Conservation (phyloP, 495 filamentous ascomycete species). For the Talaromyces liani region DNA sequence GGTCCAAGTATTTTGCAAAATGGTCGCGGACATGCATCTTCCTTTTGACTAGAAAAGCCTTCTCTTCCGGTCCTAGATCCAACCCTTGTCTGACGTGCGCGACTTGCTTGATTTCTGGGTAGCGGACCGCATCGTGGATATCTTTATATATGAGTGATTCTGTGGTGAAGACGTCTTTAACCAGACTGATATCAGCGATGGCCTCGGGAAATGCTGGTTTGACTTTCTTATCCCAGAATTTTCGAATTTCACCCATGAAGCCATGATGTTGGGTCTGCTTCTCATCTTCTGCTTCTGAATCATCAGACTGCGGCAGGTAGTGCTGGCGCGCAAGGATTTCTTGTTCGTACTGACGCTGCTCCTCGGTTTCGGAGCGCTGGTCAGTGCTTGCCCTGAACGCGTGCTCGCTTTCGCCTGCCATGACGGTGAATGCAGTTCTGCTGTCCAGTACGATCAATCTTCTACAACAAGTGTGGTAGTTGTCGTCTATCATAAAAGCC, state of each 20-base stretch:
- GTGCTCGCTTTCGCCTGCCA: neutral
- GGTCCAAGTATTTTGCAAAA: conserved; percentile 7
- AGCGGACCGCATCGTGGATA: neutral
- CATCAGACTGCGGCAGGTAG: neutral
- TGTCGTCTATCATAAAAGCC: neutral
- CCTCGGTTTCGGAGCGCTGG: neutral
- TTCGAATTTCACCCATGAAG: neutral
- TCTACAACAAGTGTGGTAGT: neutral
- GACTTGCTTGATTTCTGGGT: conserved; percentile 2
- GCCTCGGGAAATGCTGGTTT: conserved; percentile 9
- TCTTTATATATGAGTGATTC: conserved; percentile 6
- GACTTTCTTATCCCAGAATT: conserved; percentile 5
- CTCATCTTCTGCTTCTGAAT: conserved; percentile 4
- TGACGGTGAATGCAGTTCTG: neutral
- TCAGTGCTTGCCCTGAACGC: neutral
- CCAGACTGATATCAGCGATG: conserved; percentile 4
- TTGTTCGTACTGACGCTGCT: conserved; percentile 6
- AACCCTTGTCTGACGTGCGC: conserved; percentile 3
- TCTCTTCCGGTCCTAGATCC: neutral
- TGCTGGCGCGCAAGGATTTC: conserved; percentile 1
- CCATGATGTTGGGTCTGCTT: neutral
- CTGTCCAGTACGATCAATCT: neutral
- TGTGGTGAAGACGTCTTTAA: conserved; percentile 7
- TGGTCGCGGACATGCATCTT: conserved; percentile 2
- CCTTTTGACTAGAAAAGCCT: conserved; percentile 1